Percentiles rank a stretch among this genome's conserved stretches.
Evolutionary conservation across 257 asterid species (phyloP).

Genomic region (Ajuga chamaepitys): DNA sequence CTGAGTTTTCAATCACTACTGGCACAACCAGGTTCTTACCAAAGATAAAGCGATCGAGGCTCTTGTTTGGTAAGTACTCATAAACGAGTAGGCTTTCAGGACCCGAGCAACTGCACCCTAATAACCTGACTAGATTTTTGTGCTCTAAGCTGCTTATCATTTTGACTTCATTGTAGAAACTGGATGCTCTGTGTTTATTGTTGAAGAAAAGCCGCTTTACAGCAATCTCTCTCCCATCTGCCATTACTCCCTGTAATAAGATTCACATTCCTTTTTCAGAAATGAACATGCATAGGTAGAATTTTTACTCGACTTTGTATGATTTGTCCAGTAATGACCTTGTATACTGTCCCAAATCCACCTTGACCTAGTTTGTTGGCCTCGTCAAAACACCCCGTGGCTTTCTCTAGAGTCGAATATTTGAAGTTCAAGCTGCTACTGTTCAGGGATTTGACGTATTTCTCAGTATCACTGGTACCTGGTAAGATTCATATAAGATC

Average conservation of each 20-base stretch:
- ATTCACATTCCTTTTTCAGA: background rate
- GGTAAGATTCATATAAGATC: background rate
- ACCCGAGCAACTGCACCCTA: conserved; percentile 88
- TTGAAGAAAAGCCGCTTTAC: conserved; percentile 84
- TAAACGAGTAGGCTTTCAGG: conserved; percentile 88
- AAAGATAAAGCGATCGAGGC: conserved; percentile 70
- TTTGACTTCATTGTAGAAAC: conserved; percentile 79
- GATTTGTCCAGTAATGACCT: conserved; percentile 31
- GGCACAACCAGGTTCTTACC: conserved; percentile 30
- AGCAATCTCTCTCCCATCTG: conserved; percentile 84
- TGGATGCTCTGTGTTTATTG: conserved; percentile 68
- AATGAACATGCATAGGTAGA: background rate
- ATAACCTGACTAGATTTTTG: conserved; percentile 67
- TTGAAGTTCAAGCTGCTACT: conserved; percentile 87
- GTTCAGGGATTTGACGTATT: conserved; percentile 51
- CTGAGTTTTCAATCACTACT: background rate
- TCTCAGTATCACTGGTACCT: conserved; percentile 48
- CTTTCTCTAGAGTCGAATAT: conserved; percentile 73
- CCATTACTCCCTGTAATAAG: conserved; percentile 46
- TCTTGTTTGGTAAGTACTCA: conserved; percentile 58
- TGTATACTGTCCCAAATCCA: conserved; percentile 83
- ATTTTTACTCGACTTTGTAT: background rate
- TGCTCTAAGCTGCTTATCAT: conserved; percentile 73
- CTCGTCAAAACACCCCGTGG: conserved; percentile 57
- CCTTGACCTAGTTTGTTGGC: conserved; percentile 85